Evolutionary conservation across 805 yeast genomes (phyloP), one percentile per base, ranked within the genome.

Genomic region (Maudiozyma barnettii): DNA sequence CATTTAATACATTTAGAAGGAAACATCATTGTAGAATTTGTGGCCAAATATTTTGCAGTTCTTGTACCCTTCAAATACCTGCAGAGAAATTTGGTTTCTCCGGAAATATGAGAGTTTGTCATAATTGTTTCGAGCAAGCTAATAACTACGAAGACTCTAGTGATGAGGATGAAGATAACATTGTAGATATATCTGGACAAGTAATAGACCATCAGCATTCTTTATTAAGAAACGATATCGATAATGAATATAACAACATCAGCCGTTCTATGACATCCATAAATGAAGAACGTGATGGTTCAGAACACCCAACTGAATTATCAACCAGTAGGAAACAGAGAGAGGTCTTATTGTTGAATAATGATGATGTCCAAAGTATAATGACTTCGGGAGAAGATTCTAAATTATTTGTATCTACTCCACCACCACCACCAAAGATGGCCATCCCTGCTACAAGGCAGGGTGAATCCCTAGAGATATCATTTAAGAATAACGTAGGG

Each of bases 1-100:
- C 79, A 3, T 91, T 91, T 60, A 78, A 84, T 1, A 84, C 97
- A 0, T 90, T 89, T 66, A 70, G 96, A 61, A 72, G 99, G 54
- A 84, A 86, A 54, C 99, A 91, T 61, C 99, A 91, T 65, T 91
- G 99, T 60, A 71, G 99, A 46, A 81, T 91, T 33, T 91, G 99
- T 66, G 99, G 99, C 2, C 96, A 90, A 63, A 90, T 91, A 43
- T 91, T 90, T 60, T 91, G 99, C 64, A 75, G 84, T 40, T 73
- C 75, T 9, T 91, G 99, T 64, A 87, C 96, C 0, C 67, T 77
- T 2, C 76, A 88, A 57, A 68, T 87, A 57, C 58, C 84, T 50
- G 87, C 93, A 43, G 75, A 78, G 45, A 72, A 72, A 62, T 73
- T 86, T 70, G 75, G 80, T 38, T 71, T 75, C 54, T 71, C 71